Conservation (phyloP, 768 basidiomycete species). For the Lepiota venenata region DNA sequence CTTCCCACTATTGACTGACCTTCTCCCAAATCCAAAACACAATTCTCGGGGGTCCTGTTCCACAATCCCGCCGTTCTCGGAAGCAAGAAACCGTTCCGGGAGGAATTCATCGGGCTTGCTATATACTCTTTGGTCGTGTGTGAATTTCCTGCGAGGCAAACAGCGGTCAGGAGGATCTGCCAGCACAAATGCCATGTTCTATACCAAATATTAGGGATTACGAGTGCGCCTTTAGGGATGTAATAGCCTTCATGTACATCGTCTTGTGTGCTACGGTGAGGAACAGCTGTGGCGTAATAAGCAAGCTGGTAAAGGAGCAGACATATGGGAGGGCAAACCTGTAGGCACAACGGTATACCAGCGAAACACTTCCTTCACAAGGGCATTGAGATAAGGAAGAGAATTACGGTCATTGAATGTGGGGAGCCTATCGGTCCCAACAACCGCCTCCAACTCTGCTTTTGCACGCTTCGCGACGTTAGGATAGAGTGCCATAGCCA, state of each 20-base stretch:
- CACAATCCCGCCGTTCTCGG: slow-evolving; percentile 31
- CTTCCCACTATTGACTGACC: slow-evolving; percentile 31
- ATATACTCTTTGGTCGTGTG: slow-evolving; percentile 54
- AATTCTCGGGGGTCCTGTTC: slow-evolving; percentile 57
- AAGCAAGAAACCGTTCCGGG: slow-evolving; percentile 57
- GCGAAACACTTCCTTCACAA: slow-evolving; percentile 54
- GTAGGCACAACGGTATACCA: slow-evolving; percentile 47
- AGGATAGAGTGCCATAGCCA: slow-evolving; percentile 57
- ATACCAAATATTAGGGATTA: slow-evolving; percentile 51
- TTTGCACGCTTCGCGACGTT: slow-evolving; percentile 57
- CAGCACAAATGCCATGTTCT: slow-evolving; percentile 5
- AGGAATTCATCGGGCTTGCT: slow-evolving; percentile 51
- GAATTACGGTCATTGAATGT: slow-evolving; percentile 53
- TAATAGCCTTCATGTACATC: slow-evolving; percentile 61
- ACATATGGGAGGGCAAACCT: slow-evolving; percentile 24
- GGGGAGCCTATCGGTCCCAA: slow-evolving; percentile 60
- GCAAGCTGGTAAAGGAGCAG: slow-evolving; percentile 10
- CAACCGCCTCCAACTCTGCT: slow-evolving; percentile 55
- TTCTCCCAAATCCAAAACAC: slow-evolving; percentile 71
- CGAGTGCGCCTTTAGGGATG: slow-evolving; percentile 55
- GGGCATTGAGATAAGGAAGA: slow-evolving; percentile 59
- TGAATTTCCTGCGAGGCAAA: slow-evolving; percentile 36
- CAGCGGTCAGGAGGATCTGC: neutral
- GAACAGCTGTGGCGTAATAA: slow-evolving; percentile 32
- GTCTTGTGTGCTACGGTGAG: slow-evolving; percentile 56